phyloP scores from a whole-genome alignment of 2,329 filamentous ascomycete genomes.

The Alternaria arborescens region DNA sequence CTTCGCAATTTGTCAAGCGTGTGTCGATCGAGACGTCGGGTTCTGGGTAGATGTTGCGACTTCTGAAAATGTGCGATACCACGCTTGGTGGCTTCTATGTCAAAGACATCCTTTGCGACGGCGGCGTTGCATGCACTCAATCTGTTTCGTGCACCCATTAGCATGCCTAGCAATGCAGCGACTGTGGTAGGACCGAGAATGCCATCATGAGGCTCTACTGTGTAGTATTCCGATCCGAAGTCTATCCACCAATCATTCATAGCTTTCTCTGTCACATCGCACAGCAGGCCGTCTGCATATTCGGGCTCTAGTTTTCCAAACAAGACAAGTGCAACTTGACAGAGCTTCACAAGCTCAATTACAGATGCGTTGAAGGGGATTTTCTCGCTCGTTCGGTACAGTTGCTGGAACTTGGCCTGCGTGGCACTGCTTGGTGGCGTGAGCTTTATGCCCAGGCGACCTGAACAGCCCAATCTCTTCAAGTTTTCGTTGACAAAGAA shows the following conservation, averaged over 20 bases:
- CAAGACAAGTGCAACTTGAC: constrained; percentile 85
- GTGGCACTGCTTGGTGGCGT: constrained; percentile 80
- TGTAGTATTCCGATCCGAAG: constrained; percentile 90
- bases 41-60: constrained; percentile 79
- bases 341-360: constrained; percentile 87
- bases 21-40: constrained; percentile 80
- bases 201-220: constrained; percentile 89
- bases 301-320: constrained; percentile 88
- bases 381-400: constrained; percentile 87
- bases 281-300: constrained; percentile 90
- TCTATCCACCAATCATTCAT: constrained; percentile 97
- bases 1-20: constrained; percentile 83
- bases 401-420: constrained; percentile 87
- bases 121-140: constrained; percentile 85
- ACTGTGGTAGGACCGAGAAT: constrained; percentile 93
- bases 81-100: constrained; percentile 80
- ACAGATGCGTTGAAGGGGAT: constrained; percentile 81
- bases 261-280: constrained; percentile 89
- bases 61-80: constrained; percentile 92
- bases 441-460: constrained; percentile 84
- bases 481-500: constrained; percentile 96
- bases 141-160: constrained; percentile 89
- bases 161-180: constrained; percentile 82
- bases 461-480: constrained; percentile 91
- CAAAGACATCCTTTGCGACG: constrained; percentile 90